Conservation (phyloP, 495 filamentous ascomycete genomes). For the Penicilliopsis zonata region DNA sequence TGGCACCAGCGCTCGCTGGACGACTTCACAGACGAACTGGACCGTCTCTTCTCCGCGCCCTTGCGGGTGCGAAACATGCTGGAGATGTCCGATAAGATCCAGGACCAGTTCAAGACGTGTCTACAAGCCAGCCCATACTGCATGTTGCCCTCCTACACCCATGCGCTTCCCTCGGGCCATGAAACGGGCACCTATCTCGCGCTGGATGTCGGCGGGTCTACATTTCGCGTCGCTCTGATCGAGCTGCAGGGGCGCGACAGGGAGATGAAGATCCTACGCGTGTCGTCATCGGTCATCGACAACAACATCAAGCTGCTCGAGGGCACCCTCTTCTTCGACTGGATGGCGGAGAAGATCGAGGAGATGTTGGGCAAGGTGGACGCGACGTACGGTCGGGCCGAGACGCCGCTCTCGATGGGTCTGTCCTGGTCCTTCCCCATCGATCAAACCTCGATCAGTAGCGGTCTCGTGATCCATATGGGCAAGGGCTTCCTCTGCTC, state of each 20-base stretch:
- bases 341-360: slow-evolving; percentile 54
- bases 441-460: slow-evolving; percentile 48
- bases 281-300: slow-evolving; percentile 41
- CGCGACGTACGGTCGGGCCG: slow-evolving; percentile 23
- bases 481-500: slow-evolving; percentile 56
- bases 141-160: slow-evolving; percentile 58
- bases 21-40: slow-evolving; percentile 38
- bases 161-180: slow-evolving; percentile 45
- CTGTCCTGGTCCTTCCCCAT: slow-evolving; percentile 61
- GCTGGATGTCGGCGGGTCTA: slow-evolving; percentile 57
- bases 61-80: slow-evolving; percentile 30
- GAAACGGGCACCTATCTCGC: slow-evolving; percentile 51
- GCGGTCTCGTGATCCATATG: slow-evolving; percentile 48
- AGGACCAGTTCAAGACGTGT: slow-evolving; percentile 42
- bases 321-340: slow-evolving; percentile 52
- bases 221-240: slow-evolving; percentile 51
- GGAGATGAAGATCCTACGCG: slow-evolving; percentile 38
- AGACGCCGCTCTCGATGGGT: slow-evolving; percentile 39
- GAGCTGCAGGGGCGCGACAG: slow-evolving; percentile 39
- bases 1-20: slow-evolving; percentile 37
- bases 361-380: slow-evolving; percentile 33
- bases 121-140: slow-evolving; percentile 41
- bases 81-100: slow-evolving; percentile 45
- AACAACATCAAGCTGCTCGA: slow-evolving; percentile 37
- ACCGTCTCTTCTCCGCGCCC: slow-evolving; percentile 33